Evolutionary conservation across 345 rosid genomes (phyloP), one percentile per base, ranked within the genome.

Genomic region (Lumnitzera littorea): DNA sequence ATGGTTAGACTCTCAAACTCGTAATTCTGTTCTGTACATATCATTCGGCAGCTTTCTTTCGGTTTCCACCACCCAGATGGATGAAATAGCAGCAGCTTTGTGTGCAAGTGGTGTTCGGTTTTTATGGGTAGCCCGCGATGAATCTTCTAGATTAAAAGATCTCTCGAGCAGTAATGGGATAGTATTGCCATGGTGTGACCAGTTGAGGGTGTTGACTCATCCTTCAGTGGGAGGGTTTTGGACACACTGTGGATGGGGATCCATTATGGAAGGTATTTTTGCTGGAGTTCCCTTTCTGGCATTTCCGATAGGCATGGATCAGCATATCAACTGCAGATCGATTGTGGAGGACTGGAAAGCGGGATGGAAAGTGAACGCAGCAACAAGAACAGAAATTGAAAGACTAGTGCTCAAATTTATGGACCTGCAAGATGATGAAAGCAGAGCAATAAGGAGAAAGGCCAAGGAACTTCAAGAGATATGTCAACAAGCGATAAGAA

Each of bases 171-270:
- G 58, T 5, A 46, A 1, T 58, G 76, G 84, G 15, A 4, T 76
- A 13, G 70, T 76, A 56, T 56, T 82, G 43, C 71, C 83, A 12
- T 88, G 86, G 90, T 80, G 92, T 23, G 78, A 82, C 54, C 92
- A 83, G 60, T 51, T 75, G 52, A 76, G 48, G 58, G 79, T 71
- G 59, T 36, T 75, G 64, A 36, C 20, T 4, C 79, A 75, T 53
- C 13, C 64, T 47, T 64, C 79, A 2, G 50, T 75, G 0, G 75
- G 67, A 9, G 75, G 75, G 13, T 75, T 70, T 48, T 75, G 61
- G 78, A 70, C 78, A 24, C 79, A 75, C 46, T 70, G 79, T 13
- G 75, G 79, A n/a, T 64, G 67, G 67, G 71, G 67, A 50, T 75
- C 79, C 15, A 62, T 31, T 2, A 48, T 62, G 46, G 75, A 75